Evolutionary conservation across 1,139 yeast species (phyloP).

Genomic region (Yamadazyma friedrichii): DNA sequence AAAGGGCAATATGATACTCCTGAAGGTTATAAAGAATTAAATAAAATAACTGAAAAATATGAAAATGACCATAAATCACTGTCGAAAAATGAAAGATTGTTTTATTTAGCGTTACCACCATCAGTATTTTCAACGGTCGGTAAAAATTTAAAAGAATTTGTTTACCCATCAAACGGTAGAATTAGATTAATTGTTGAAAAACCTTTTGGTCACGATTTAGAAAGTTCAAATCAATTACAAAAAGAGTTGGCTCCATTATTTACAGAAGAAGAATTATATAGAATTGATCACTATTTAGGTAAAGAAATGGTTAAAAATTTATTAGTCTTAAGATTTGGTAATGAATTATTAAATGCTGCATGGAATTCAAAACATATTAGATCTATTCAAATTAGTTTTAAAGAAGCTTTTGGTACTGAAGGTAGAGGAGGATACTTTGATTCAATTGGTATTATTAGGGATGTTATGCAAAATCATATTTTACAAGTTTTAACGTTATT

Average conservation of each 20-base stretch:
- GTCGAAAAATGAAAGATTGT: conserved; percentile 65
- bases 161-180: conserved; percentile 66
- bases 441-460: conserved; percentile 91
- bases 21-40: conserved; percentile 66
- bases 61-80: conserved; percentile 48
- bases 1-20: conserved; percentile 78
- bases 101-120: conserved; percentile 94
- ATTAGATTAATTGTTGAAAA: conserved; percentile 90
- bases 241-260: conserved; percentile 77
- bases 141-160: conserved; percentile 62
- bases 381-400: conserved; percentile 84
- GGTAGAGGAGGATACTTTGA: conserved; percentile 99
- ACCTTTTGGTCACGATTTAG: conserved; percentile 94
- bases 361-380: conserved; percentile 83
- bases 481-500: conserved; percentile 87
- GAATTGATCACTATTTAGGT: conserved; percentile 97
- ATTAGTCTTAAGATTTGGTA: conserved; percentile 85
- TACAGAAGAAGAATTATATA: conserved; percentile 85
- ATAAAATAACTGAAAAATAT: conserved; percentile 52
- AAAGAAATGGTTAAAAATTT: conserved; percentile 97
- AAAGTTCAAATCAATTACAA: conserved; percentile 75
- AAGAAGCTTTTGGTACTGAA: conserved; percentile 97
- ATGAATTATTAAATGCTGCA: conserved; percentile 75
- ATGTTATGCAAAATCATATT: conserved; percentile 97
- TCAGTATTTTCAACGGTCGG: conserved; percentile 84